Conservation (phyloP, 148 eudicot genomes). For the Persicaria tinctoria region DNA sequence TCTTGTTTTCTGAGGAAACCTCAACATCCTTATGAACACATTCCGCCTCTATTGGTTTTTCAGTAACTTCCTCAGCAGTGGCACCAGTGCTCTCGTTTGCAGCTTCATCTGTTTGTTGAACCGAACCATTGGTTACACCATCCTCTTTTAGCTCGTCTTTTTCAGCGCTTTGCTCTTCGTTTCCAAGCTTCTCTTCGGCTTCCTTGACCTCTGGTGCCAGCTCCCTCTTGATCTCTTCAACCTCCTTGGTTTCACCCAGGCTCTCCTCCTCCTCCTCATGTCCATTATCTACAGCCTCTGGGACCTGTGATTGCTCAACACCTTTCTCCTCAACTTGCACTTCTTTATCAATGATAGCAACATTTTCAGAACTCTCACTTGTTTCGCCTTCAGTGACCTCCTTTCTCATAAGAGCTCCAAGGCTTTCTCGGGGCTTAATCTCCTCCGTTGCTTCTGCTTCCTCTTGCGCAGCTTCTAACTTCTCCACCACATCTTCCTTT, state of each 20-base stretch:
- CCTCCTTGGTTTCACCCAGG: conserved; percentile 13
- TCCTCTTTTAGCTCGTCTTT: conserved; percentile 6
- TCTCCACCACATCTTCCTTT: conserved; percentile 19
- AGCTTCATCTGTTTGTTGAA: conserved; percentile 22
- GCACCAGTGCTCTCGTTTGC: conserved; percentile 5
- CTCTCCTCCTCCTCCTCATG: conserved; percentile 17
- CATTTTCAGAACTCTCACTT: neutral
- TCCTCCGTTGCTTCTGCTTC: conserved; percentile 19
- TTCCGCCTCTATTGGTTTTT: conserved; percentile 23
- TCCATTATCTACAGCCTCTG: conserved; percentile 2
- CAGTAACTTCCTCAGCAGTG: conserved; percentile 22
- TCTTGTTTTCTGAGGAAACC: conserved; percentile 15
- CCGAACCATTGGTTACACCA: conserved; percentile 22
- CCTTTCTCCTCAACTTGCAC: conserved; percentile 19
- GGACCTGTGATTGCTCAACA: neutral
- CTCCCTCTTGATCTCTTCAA: conserved; percentile 11
- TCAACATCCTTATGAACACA: conserved; percentile 45
- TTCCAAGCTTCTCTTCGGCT: conserved; percentile 16
- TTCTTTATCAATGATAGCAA: conserved; percentile 9
- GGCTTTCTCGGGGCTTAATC: conserved; percentile 22
- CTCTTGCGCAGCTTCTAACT: conserved; percentile 16
- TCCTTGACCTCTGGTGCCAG: conserved; percentile 27
- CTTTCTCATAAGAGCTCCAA: conserved; percentile 12
- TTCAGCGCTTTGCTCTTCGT: conserved; percentile 11
- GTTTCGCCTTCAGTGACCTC: conserved; percentile 19